Base-by-base conservation (phyloP, 2,329 filamentous ascomycete species). In the Drechslera avenae region DNA sequence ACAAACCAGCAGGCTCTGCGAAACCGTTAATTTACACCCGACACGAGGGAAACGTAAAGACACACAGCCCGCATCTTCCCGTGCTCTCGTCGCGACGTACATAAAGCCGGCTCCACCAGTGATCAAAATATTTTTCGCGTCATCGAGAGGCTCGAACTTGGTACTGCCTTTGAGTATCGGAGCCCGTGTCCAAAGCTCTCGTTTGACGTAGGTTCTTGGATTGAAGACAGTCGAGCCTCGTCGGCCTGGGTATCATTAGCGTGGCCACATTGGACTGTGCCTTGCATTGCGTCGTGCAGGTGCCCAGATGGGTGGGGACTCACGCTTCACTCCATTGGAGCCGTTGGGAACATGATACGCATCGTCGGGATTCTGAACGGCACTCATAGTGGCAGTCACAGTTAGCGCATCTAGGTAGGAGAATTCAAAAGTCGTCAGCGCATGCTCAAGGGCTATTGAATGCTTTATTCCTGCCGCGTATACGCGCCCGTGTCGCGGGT, bases 41-140 rank as follows among this genome's bases (percentile, higher is more conserved):
- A 18, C n/a, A 19, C 13, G 32, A 31, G 26, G 10, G 7, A 7
- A 13, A 23, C 14, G n/a, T 17, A 35, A 21, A 43, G 45, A 52
- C 50, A 46, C 54, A 45, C 39, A 42, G 39, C 37, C 28, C 32
- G 39, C 39, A 40, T 36, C 39, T 40, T 42, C 18, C 36, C 34
- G 50, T 35, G 44, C 23, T 37, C 43, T 49, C 28, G 14, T 44
- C 19, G 35, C 30, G 39, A 66, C 86, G 73, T 79, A 91, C 88
- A 93, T 92, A 79, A 94, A 94, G 62, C 90, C 90, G 56, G 89
- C 89, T 46, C 89, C 90, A 41, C 90, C 90, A 16, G 90, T 93
- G 57, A 94, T 83, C 81, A 93, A 86, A 63, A 93, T 91, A 67
- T 91, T 92, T 73, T 84, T 87, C 46, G 89, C 85, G 72, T 88